Evolutionary conservation across 257 asterid genomes (phyloP).

Genomic region (Jacaranda mimosifolia): DNA sequence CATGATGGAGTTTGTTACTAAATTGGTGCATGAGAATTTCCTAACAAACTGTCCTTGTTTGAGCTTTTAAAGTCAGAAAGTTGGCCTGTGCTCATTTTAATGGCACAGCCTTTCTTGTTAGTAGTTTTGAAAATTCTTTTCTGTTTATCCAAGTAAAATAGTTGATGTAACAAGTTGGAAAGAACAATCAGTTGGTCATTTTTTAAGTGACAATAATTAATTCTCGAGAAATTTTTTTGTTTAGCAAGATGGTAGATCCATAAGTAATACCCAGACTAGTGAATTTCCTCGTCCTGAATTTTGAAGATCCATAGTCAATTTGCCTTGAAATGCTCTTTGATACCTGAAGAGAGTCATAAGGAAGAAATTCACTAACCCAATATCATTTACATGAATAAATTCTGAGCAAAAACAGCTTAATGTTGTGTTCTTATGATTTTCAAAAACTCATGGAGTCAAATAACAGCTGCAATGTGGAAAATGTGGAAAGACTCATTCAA

Average conservation of each 20-base stretch:
- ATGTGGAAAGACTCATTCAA: neutral
- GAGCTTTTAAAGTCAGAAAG: conserved; percentile 22
- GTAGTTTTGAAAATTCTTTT: neutral
- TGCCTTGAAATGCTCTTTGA: neutral
- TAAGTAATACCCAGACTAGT: conserved; percentile 1
- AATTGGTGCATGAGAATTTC: conserved; percentile 4
- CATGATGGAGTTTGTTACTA: conserved; percentile 1
- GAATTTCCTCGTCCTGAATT: conserved; percentile 1
- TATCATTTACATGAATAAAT: neutral
- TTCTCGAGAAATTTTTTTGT: neutral
- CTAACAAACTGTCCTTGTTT: neutral
- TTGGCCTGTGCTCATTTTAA: neutral
- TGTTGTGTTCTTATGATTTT: neutral
- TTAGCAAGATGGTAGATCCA: conserved; percentile 17
- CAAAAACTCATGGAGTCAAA: neutral
- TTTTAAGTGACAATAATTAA: neutral
- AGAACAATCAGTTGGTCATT: neutral
- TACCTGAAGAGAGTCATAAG: neutral
- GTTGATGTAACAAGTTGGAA: conserved; percentile 15
- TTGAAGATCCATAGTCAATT: neutral
- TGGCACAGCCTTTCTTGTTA: neutral
- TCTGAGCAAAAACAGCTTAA: conserved; percentile 15
- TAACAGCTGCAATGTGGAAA: neutral
- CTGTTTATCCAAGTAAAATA: neutral
- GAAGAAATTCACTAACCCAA: conserved; percentile 3